Evolutionary conservation across 306 rosid species (phyloP).

Genomic region (Ziziphus jujuba): DNA sequence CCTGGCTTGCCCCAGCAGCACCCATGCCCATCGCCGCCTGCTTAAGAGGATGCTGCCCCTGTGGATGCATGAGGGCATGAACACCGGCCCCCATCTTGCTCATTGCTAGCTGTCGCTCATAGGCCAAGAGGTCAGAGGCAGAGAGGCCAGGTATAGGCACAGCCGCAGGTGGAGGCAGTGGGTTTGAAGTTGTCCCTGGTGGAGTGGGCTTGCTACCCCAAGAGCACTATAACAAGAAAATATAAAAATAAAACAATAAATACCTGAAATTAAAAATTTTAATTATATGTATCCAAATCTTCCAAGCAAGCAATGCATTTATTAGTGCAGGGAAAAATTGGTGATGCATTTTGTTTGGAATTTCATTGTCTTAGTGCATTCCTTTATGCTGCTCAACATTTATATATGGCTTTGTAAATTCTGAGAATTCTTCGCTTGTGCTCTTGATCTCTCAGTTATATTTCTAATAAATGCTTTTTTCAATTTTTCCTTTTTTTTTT

Average conservation of each 20-base stretch:
- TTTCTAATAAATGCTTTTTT: too few relatives aligned
- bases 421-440: too few relatives aligned
- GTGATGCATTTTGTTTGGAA: too few relatives aligned
- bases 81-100: slow-evolving; percentile 96
- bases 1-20: slow-evolving; percentile 85
- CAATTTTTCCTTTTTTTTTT: too few relatives aligned
- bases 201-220: slow-evolving; percentile 99
- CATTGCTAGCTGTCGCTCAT: slow-evolving; percentile 84
- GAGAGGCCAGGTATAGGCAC: slow-evolving; percentile 68
- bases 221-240: slow-evolving; percentile 57
- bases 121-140: slow-evolving; percentile 63
- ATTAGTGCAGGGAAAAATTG: too few relatives aligned
- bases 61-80: slow-evolving; percentile 86
- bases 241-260: neutral
- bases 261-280: neutral
- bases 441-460: too few relatives aligned
- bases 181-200: slow-evolving; percentile 88
- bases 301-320: too few relatives aligned
- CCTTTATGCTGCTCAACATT: too few relatives aligned
- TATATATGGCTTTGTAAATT: too few relatives aligned
- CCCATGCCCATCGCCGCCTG: slow-evolving; percentile 79
- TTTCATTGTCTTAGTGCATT: too few relatives aligned
- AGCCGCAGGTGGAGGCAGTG: slow-evolving; percentile 91
- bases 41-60: slow-evolving; percentile 76
- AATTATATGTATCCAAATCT: neutral